Conservation (phyloP, 768 basidiomycete species). For the Termitomyces sp. region DNA sequence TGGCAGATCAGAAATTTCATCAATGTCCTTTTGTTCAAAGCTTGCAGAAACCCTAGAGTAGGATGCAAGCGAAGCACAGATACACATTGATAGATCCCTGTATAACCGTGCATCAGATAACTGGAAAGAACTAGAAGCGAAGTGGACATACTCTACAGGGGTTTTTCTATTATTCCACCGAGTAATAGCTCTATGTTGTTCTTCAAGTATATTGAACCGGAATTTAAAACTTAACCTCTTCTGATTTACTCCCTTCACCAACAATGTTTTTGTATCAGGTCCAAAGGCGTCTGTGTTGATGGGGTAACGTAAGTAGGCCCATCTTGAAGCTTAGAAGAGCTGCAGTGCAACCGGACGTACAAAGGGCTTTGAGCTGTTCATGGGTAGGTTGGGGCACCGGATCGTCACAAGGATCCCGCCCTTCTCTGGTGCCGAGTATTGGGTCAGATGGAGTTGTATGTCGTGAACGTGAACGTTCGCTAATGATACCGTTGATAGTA, state of each 20-base stretch:
- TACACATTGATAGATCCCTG: constrained; percentile 28
- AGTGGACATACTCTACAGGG: constrained; percentile 25
- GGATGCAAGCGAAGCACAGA: constrained; percentile 43
- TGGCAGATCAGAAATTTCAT: constrained; percentile 19
- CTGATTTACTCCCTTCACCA: background rate
- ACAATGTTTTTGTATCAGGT: constrained; percentile 11
- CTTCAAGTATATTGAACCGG: constrained; percentile 20
- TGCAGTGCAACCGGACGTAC: background rate
- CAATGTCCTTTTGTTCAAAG: constrained; percentile 12
- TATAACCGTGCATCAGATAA: background rate
- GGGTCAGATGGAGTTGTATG: background rate
- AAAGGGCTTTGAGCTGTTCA: constrained; percentile 1
- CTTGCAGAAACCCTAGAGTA: constrained; percentile 25
- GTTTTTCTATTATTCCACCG: constrained; percentile 35
- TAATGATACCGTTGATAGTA: background rate
- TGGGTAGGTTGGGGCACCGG: background rate
- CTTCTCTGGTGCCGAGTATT: background rate
- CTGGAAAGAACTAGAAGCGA: background rate
- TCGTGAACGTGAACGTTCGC: background rate
- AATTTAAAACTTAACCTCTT: constrained; percentile 6
- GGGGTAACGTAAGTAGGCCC: constrained; percentile 1
- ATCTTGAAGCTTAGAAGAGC: background rate
- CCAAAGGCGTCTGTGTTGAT: constrained; percentile 16
- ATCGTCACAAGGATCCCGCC: background rate
- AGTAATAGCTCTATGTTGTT: constrained; percentile 20